Conservation (phyloP, 768 basidiomycete species). For the Panellus pusillus region DNA sequence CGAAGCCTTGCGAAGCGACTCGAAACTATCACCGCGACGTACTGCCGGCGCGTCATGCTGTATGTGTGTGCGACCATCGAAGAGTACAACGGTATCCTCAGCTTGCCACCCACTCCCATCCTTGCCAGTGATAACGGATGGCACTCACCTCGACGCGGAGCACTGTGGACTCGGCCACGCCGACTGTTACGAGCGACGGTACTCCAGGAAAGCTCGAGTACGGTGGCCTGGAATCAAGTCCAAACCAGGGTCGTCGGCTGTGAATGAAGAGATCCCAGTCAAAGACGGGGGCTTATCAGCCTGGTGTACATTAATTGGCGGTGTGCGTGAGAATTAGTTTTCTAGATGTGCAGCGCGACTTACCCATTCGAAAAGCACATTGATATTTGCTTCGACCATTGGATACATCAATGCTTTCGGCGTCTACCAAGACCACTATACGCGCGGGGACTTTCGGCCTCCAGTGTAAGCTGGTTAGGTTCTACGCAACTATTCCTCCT, state of each 20-base stretch:
- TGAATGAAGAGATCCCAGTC: too few relatives aligned
- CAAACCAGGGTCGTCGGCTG: too few relatives aligned
- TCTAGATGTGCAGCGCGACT: too few relatives aligned
- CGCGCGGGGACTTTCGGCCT: constrained; percentile 22
- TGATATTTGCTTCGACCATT: constrained; percentile 17
- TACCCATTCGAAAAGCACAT: not conserved
- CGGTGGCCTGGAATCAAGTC: too few relatives aligned
- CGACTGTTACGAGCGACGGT: too few relatives aligned
- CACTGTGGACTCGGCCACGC: too few relatives aligned
- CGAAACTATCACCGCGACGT: not conserved
- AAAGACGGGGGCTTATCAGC: constrained; percentile 25
- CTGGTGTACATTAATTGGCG: constrained; percentile 22
- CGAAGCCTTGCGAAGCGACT: not conserved
- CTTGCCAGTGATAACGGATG: too few relatives aligned
- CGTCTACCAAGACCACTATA: constrained; percentile 32
- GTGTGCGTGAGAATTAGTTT: not conserved
- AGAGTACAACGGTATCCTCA: too few relatives aligned
- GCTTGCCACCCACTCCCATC: too few relatives aligned
- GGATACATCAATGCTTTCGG: constrained; percentile 31
- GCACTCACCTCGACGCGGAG: too few relatives aligned
- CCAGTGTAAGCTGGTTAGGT: constrained; percentile 37
- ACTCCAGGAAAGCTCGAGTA: too few relatives aligned
- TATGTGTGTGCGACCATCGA: not conserved
- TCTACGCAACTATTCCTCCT: constrained; percentile 33
- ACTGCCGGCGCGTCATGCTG: not conserved